Conservation (phyloP, 768 basidiomycete genomes). For the Agrocybe chaxingu region DNA sequence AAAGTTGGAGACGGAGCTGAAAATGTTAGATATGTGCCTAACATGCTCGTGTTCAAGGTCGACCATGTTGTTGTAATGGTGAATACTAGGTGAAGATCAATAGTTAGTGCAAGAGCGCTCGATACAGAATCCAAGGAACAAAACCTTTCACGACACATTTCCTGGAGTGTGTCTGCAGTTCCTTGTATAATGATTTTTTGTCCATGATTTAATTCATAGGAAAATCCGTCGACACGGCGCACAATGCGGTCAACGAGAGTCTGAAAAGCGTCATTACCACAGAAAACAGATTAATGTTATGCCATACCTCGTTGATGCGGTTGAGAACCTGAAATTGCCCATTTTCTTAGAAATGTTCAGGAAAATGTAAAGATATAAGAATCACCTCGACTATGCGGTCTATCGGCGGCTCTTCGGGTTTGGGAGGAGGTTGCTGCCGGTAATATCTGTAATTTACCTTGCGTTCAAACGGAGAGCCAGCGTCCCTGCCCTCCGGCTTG, state of each 20-base stretch:
- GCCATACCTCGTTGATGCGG: slow-evolving; percentile 44
- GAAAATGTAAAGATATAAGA: neutral
- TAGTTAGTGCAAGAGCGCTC: neutral
- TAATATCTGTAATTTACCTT: too few relatives aligned
- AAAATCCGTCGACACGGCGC: slow-evolving; percentile 44
- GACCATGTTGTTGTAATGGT: slow-evolving; percentile 51
- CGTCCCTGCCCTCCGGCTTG: neutral
- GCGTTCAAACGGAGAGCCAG: too few relatives aligned
- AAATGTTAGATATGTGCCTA: slow-evolving; percentile 35
- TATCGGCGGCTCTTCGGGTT: slow-evolving; percentile 8
- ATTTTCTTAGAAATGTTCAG: neutral
- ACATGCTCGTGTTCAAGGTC: slow-evolving; percentile 55
- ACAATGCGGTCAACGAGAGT: slow-evolving; percentile 45
- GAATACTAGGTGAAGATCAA: slow-evolving; percentile 30
- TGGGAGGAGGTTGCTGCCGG: neutral
- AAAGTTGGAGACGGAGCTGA: slow-evolving; percentile 38
- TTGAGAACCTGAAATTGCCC: slow-evolving; percentile 37
- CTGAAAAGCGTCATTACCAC: slow-evolving; percentile 23
- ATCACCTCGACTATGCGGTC: slow-evolving; percentile 41
- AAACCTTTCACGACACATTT: slow-evolving; percentile 45
- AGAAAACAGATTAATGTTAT: neutral
- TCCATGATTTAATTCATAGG: slow-evolving; percentile 40
- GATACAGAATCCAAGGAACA: neutral
- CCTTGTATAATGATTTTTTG: slow-evolving; percentile 44
- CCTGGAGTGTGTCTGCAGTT: slow-evolving; percentile 39